Percentiles rank a stretch among this genome's conserved stretches.
These are phyloP conservation scores for Pichia sp. DNA, from an alignment of 1,139 yeast genomes.

Conservation along the genomic window DNA sequence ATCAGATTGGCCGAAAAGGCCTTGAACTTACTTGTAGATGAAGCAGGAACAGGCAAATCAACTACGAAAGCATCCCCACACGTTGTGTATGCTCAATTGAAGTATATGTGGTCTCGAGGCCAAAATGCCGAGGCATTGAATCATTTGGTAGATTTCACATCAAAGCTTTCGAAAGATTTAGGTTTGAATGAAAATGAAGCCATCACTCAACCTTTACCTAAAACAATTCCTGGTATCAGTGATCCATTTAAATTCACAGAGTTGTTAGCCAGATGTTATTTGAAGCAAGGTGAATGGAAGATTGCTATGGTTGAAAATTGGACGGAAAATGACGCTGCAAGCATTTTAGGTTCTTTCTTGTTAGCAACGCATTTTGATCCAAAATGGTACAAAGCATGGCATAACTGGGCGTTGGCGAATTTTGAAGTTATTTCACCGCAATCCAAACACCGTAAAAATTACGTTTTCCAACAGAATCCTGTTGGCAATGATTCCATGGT, in stretches of 20 bases:
- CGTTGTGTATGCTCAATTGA: constrained; percentile 93
- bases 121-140: constrained; percentile 79
- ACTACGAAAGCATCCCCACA: constrained; percentile 83
- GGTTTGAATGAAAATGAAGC: constrained; percentile 76
- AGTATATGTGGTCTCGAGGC: constrained; percentile 96
- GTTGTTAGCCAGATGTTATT: constrained; percentile 83
- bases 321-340: constrained; percentile 70
- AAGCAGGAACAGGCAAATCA: constrained; percentile 30
- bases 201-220: constrained; percentile 81
- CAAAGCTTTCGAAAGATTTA: constrained; percentile 81
- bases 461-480: background rate
- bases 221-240: constrained; percentile 64
- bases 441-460: constrained; percentile 19
- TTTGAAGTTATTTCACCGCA: constrained; percentile 80
- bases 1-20: constrained; percentile 90
- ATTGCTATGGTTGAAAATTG: constrained; percentile 70
- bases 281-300: constrained; percentile 99
- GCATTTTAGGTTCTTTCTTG: constrained; percentile 82
- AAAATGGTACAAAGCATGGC: constrained; percentile 98
- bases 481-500: constrained; percentile 13
- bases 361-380: constrained; percentile 92
- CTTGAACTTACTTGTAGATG: constrained; percentile 64
- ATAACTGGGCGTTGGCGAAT: constrained; percentile 97
- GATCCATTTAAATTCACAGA: constrained; percentile 82
- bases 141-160: constrained; percentile 82